Base-by-base conservation (phyloP, 495 filamentous ascomycete genomes). In the Penicillium ucsense region DNA sequence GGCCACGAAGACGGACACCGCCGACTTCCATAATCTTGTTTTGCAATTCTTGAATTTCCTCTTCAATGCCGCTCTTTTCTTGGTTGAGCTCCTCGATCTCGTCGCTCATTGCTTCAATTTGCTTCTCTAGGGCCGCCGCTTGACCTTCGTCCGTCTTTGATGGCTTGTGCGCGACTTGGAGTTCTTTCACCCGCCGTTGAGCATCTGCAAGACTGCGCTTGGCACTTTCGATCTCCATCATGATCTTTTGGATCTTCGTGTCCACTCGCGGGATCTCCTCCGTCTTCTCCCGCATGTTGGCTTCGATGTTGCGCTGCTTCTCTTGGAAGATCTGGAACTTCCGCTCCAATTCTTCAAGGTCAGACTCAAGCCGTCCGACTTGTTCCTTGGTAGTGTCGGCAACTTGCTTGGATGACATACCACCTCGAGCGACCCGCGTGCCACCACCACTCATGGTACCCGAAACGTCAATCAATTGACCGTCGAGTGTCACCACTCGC, bases 401-500 rank as follows among this genome's bases (percentile, higher is more conserved):
- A 8, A 85, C 85, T 37, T 94, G 83, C 65, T 95, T 97, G 8
- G 87, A 90, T 3, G 91, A 96, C 92, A 98, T 98, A 41, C 83
- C 80, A 3, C 94, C 94, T 50, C 81, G 85, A 47, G 90, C 88
- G 35, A 89, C 84, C 34, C 83, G 87, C 34, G 76, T 89, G 37
- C 92, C 92, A 73, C 92, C 92, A 70, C 92, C 92, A 52, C 86
- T 94, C 94, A 98, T 96, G 6, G 92, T 97, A 70, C 92, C 92
- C 3, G 89, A 94, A 54, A 88, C 90, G 65, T 98, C 92, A 48
- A 98, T 96, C 41, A 98, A 77, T 58, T 95, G 89, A 12, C 92
- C 92, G 55, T 91, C 86, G 30, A 96, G 79, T 0, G 94, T 97
- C 28, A 98, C 92, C 3, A 98, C 94, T 55, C 92, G 80, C 91